These are phyloP conservation scores for Penicillium verhagenii DNA, from an alignment of 495 filamentous ascomycete species.

Conservation along the genomic window DNA sequence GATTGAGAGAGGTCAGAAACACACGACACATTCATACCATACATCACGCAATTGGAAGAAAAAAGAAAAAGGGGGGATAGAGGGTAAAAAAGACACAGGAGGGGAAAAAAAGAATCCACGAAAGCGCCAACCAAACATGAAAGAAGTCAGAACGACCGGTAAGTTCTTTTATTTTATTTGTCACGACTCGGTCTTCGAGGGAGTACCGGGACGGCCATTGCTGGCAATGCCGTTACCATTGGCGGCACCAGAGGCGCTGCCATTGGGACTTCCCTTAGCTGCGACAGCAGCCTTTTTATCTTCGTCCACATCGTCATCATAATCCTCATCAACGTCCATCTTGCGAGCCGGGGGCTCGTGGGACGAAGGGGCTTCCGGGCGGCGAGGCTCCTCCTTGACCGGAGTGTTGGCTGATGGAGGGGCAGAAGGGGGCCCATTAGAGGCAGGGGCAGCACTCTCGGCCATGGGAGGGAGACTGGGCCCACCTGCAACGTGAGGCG, in stretches of 20 bases:
- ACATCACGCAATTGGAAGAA: slow-evolving; percentile 24
- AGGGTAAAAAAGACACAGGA: slow-evolving; percentile 15
- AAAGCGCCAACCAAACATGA: slow-evolving; percentile 1
- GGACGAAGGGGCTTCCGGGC: slow-evolving; percentile 55
- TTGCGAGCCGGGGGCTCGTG: slow-evolving; percentile 85
- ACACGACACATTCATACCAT: slow-evolving; percentile 30
- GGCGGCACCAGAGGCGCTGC: slow-evolving; percentile 34
- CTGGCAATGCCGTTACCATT: slow-evolving; percentile 32
- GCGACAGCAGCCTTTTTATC: slow-evolving; percentile 60
- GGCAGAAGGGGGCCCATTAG: slow-evolving; percentile 60
- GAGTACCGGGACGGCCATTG: slow-evolving; percentile 30
- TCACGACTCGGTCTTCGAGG: slow-evolving; percentile 35
- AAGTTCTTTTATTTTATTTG: slow-evolving; percentile 16
- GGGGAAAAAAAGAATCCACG: slow-evolving; percentile 14
- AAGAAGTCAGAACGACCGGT: not conserved
- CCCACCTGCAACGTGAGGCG: slow-evolving; percentile 49
- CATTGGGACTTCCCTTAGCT: slow-evolving; percentile 43
- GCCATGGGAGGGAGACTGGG: slow-evolving; percentile 55
- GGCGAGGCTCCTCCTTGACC: slow-evolving; percentile 46
- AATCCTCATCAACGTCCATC: slow-evolving; percentile 96
- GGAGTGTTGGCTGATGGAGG: slow-evolving; percentile 42
- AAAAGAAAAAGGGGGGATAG: slow-evolving; percentile 11
- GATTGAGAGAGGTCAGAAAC: slow-evolving; percentile 14
- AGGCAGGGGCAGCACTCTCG: slow-evolving; percentile 51
- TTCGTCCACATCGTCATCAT: slow-evolving; percentile 84